Percentiles rank a stretch among this genome's conserved stretches.
These are phyloP conservation scores for Syncephalastrum racemosum DNA, from an alignment of 371 early-diverging fungal species.

Conservation along the genomic window DNA sequence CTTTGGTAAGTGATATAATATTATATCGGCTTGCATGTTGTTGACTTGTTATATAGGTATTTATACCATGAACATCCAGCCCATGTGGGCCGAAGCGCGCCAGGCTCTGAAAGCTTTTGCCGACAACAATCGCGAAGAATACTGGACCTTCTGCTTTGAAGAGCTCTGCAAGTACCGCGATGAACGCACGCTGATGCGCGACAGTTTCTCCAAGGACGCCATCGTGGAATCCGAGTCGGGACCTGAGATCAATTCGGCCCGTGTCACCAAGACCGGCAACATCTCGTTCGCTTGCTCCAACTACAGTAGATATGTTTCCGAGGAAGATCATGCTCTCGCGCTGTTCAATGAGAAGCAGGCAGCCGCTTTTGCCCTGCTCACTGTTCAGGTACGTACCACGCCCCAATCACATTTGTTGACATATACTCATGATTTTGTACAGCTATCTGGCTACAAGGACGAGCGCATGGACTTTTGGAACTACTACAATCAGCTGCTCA, in stretches of 20 bases:
- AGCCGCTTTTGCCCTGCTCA: conserved; percentile 3
- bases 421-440: background rate
- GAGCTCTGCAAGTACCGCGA: conserved; percentile 61
- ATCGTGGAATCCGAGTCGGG: conserved; percentile 22
- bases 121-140: conserved; percentile 45
- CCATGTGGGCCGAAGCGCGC: conserved; percentile 82
- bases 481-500: conserved; percentile 67
- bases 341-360: conserved; percentile 21
- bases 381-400: conserved; percentile 7
- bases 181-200: conserved; percentile 54
- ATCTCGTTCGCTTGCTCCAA: conserved; percentile 61
- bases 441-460: conserved; percentile 41
- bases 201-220: conserved; percentile 46
- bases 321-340: conserved; percentile 37
- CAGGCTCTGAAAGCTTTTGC: conserved; percentile 59
- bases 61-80: conserved; percentile 75
- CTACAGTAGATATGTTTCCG: conserved; percentile 36
- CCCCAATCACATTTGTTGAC: background rate
- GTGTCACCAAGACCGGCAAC: conserved; percentile 52
- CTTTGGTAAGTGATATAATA: conserved; percentile 46
- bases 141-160: conserved; percentile 65
- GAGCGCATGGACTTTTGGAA: conserved; percentile 77
- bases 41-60: conserved; percentile 35
- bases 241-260: conserved; percentile 18
- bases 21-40: background rate